Conservation (phyloP, 331 rosid species). For the Stylosanthes scabra region DNA sequence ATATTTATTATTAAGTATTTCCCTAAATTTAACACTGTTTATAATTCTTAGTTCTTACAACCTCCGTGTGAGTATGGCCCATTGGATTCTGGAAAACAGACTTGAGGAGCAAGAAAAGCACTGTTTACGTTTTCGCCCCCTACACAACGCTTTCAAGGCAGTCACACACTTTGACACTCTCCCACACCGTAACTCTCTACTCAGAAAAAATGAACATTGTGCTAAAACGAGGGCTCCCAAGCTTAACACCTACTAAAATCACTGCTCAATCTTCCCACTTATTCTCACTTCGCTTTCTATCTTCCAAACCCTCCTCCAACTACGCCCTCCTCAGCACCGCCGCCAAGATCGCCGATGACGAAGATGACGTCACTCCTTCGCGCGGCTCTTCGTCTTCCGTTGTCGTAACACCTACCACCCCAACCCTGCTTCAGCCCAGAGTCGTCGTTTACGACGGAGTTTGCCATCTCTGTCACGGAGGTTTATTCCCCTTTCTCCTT, state of each 20-base stretch:
- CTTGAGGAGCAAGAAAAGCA: slow-evolving; percentile 38
- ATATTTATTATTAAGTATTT: no score
- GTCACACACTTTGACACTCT: background rate
- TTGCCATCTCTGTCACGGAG: slow-evolving; percentile 85
- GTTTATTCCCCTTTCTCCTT: slow-evolving; percentile 28
- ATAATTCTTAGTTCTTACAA: no score
- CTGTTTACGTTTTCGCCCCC: background rate
- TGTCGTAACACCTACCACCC: slow-evolving; percentile 34
- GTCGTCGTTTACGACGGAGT: slow-evolving; percentile 83
- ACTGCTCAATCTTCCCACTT: background rate
- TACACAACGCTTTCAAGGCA: background rate
- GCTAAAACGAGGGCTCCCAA: slow-evolving; percentile 28
- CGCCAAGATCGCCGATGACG: slow-evolving; percentile 23
- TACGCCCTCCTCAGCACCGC: slow-evolving; percentile 4
- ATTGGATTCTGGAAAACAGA: background rate
- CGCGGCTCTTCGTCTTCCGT: slow-evolving; percentile 29
- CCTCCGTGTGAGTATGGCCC: background rate
- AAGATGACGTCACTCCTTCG: background rate
- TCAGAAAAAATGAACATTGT: slow-evolving; percentile 8
- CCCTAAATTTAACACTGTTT: no score
- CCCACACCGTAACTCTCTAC: background rate
- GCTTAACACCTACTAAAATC: background rate
- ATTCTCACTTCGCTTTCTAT: slow-evolving; percentile 19
- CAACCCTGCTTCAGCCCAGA: slow-evolving; percentile 68
- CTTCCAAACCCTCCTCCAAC: slow-evolving; percentile 12